These are phyloP conservation scores for Exophiala calicioides DNA, from an alignment of 2,329 filamentous ascomycete genomes.

Conservation along the genomic window DNA sequence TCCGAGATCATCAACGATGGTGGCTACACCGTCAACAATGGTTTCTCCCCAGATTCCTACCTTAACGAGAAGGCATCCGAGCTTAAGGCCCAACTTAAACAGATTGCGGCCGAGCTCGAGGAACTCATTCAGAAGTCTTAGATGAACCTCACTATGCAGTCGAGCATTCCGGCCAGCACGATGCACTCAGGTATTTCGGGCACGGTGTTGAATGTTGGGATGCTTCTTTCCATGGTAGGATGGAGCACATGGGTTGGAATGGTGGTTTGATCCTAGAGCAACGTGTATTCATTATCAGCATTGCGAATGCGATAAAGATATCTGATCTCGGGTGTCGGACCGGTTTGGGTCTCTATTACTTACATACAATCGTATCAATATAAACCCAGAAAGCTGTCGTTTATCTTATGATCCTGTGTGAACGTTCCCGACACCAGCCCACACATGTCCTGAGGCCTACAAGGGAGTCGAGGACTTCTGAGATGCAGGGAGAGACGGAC, in stretches of 20 bases:
- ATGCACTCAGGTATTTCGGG: no score
- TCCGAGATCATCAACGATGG: conserved; percentile 74
- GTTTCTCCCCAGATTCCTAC: conserved; percentile 40
- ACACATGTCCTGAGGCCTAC: no score
- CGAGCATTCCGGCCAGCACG: conserved; percentile 1
- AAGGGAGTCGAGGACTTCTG: no score
- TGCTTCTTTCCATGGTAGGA: no score
- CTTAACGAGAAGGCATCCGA: conserved; percentile 53
- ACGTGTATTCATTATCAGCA: conserved; percentile 5
- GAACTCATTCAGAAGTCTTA: conserved; percentile 27
- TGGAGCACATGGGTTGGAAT: neutral
- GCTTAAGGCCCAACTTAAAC: conserved; percentile 36
- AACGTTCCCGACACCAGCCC: no score
- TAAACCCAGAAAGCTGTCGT: no score
- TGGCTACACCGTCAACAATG: conserved; percentile 57
- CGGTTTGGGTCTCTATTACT: conserved; percentile 1
- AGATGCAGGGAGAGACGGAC: no score
- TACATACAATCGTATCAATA: conserved; percentile 7
- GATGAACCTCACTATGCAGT: neutral
- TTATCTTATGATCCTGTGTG: no score
- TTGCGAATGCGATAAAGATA: neutral
- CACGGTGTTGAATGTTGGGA: no score
- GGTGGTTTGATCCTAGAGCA: conserved; percentile 7
- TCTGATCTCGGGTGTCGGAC: conserved; percentile 11
- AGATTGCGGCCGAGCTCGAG: conserved; percentile 27